Base-by-base conservation (phyloP, 495 filamentous ascomycete genomes). In the Podospora sp. region DNA sequence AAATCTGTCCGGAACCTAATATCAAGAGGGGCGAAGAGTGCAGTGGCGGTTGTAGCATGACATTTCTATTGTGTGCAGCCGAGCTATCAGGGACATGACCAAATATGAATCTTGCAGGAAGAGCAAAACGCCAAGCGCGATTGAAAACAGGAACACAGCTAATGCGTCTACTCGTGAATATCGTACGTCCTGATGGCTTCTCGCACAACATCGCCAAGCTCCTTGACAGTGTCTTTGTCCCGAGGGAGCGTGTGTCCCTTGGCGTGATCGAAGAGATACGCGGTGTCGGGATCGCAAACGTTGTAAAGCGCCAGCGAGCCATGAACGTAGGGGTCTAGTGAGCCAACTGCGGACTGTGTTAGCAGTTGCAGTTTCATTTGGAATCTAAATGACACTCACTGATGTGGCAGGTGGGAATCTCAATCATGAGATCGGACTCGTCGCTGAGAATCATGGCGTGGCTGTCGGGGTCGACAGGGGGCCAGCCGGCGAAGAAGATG, bases 271-370 rank as follows among this genome's bases (percentile, higher is more conserved):
- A 88, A 88, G 3, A 88, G 75, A 66, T 83, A 80, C 0, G 86
- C 84, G 0, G 71, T 83, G 46, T 87, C 85, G 0, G 81, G 80
- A 40, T 88, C 83, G 68, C 86, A 89, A 7, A 86, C 74, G 60
- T 87, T 87, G 73, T 85, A 88, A 7, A 89, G 80, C 24, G 84
- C 83, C 76, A 88, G 75, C 5, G 83, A 82, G 0, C 81, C 84
- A 58, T 85, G 78, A 4, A 88, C 76, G 53, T 86, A 87, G 0
- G 85, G 84, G 68, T 89, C 87, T 2, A 82, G 73, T 0, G 82
- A 86, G 22, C 86, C 86, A 40, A 88, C 76, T 80, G 55, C n/a
- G 16, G 33, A 55, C 22, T 2, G n/a, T 24, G 40, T 53, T 33
- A 69, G 52, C 6, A 11, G 8, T 14, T 59, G 0, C 50, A 35